These are phyloP conservation scores for Berberis vulgaris DNA, from an alignment of 164 flowering plant genomes.

Conservation along the genomic window DNA sequence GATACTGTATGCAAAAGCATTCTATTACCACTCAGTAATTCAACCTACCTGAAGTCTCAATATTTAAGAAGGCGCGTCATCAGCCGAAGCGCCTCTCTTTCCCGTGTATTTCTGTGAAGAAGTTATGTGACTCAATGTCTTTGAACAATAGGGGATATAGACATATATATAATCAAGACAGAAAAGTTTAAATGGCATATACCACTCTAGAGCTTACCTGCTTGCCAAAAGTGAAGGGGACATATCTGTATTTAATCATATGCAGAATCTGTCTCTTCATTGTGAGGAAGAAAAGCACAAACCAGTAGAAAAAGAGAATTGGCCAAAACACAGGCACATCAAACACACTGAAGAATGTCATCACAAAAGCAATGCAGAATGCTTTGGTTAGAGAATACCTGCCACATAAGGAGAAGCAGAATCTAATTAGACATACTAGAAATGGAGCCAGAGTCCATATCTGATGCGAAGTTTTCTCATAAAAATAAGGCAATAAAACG, in stretches of 20 bases:
- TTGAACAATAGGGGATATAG: background rate
- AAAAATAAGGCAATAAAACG: background rate
- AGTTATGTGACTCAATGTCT: background rate
- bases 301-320: conserved; percentile 76
- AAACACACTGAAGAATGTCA: conserved; percentile 71
- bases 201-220: conserved; percentile 41
- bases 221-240: conserved; percentile 72
- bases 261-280: conserved; percentile 77
- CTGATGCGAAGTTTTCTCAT: background rate
- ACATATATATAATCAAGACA: background rate
- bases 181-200: background rate
- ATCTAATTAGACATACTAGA: background rate
- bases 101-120: conserved; percentile 24
- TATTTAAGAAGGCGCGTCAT: conserved; percentile 11
- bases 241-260: conserved; percentile 85
- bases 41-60: conserved; percentile 12
- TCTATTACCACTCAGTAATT: background rate
- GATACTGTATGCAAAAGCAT: background rate
- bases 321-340: conserved; percentile 97
- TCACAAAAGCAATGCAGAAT: conserved; percentile 64
- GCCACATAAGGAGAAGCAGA: background rate
- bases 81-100: conserved; percentile 18
- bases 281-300: conserved; percentile 56
- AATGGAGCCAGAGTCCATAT: background rate
- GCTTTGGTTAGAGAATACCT: conserved; percentile 78